Percentiles rank a stretch among this genome's conserved stretches.
phyloP scores from a whole-genome alignment of 805 yeast species.

The Candida maesae region DNA sequence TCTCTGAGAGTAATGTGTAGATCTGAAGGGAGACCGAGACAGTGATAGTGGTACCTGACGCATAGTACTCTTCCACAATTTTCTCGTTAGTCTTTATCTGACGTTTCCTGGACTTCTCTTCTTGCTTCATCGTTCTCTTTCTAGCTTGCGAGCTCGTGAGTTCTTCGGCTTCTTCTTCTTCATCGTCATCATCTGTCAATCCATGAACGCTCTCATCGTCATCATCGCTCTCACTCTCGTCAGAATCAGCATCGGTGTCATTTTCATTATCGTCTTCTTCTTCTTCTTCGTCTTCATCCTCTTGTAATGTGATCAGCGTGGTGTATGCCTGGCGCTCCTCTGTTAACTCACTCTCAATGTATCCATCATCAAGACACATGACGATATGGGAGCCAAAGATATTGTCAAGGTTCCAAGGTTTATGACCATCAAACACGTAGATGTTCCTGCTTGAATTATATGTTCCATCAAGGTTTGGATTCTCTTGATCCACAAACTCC shows the following conservation, averaged over 20 bases:
- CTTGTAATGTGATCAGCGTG: constrained; percentile 41
- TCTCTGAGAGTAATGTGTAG: constrained; percentile 71
- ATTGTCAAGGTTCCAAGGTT: constrained; percentile 97
- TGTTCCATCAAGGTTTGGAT: constrained; percentile 27
- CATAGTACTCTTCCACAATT: constrained; percentile 69
- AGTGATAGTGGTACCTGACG: constrained; percentile 74
- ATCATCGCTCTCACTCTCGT: constrained; percentile 30
- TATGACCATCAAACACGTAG: constrained; percentile 83
- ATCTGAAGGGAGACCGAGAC: constrained; percentile 76
- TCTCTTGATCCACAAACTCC: constrained; percentile 37
- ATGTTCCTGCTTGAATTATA: constrained; percentile 50
- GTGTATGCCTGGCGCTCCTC: constrained; percentile 62
- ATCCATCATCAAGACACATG: constrained; percentile 85
- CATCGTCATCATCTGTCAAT: constrained; percentile 27
- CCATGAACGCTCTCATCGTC: constrained; percentile 30
- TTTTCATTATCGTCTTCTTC: constrained; percentile 35
- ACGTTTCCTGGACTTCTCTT: constrained; percentile 38
- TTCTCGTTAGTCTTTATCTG: constrained; percentile 47
- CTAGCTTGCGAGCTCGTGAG: constrained; percentile 26
- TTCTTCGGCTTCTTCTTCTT: constrained; percentile 28
- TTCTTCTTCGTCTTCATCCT: constrained; percentile 31
- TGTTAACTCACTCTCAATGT: constrained; percentile 52
- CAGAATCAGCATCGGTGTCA: constrained; percentile 29
- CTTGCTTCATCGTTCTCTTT: constrained; percentile 26
- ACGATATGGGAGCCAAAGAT: constrained; percentile 78